These are phyloP conservation scores for Malania oleifera DNA, from an alignment of 164 flowering plant genomes.

Conservation along the genomic window DNA sequence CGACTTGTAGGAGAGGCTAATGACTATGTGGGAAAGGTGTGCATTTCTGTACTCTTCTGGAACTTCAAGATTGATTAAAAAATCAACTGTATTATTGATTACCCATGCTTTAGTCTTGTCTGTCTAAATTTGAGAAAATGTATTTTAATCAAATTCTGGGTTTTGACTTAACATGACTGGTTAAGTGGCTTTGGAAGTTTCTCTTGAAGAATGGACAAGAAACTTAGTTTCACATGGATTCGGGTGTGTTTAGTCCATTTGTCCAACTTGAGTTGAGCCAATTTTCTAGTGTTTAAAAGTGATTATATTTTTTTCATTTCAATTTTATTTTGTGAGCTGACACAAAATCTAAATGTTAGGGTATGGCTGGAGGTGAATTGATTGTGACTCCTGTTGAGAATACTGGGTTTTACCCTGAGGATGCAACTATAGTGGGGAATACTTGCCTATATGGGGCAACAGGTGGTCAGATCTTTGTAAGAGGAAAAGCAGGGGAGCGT, in stretches of 20 bases:
- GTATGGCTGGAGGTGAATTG: conserved; percentile 98
- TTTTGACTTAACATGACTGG: too few relatives aligned
- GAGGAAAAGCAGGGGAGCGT: conserved; percentile 97
- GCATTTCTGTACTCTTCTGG: neutral
- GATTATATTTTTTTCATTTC: neutral
- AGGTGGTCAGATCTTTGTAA: conserved; percentile 87
- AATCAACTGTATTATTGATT: neutral
- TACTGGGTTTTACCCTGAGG: conserved; percentile 83
- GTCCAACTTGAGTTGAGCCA: neutral
- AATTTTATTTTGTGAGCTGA: neutral
- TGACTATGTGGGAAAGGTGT: conserved; percentile 97
- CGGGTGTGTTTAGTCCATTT: neutral
- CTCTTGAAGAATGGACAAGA: too few relatives aligned
- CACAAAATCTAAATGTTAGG: conserved; percentile 29
- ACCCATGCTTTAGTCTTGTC: neutral
- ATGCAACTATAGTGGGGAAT: conserved; percentile 93
- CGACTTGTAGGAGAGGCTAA: conserved; percentile 95
- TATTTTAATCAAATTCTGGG: too few relatives aligned
- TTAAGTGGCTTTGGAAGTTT: too few relatives aligned
- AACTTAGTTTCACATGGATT: too few relatives aligned
- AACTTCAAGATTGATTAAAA: neutral
- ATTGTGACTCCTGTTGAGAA: conserved; percentile 78
- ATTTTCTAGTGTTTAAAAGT: neutral
- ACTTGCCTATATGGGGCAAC: conserved; percentile 98
- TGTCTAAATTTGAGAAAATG: too few relatives aligned